A percentile compares a stretch with the other conserved stretches of the same genome.
Evolutionary conservation across 1,284 basidiomycete species (phyloP).

Genomic region (Rhizoctonia solani): DNA sequence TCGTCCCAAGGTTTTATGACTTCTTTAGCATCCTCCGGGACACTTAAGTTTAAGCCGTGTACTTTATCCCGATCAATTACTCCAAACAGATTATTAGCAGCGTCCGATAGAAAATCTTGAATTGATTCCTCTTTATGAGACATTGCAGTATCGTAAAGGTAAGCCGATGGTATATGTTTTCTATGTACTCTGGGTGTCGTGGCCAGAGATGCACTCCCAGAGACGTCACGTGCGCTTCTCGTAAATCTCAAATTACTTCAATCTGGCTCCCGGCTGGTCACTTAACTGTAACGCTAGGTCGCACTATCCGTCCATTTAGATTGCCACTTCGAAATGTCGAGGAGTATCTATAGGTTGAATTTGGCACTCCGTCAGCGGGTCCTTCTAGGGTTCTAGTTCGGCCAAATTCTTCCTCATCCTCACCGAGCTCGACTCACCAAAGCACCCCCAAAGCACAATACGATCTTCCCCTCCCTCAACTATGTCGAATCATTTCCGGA

Average conservation of each 20-base stretch:
- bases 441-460: constrained; percentile 26
- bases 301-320: too few species aligned
- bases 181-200: neutral
- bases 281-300: neutral
- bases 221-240: neutral
- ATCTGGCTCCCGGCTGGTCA: neutral
- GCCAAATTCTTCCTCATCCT: constrained; percentile 17
- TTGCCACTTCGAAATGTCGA: too few species aligned
- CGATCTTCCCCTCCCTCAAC: constrained; percentile 32
- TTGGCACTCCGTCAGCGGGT: too few species aligned
- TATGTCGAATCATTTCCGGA: constrained; percentile 33
- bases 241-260: neutral
- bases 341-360: constrained; percentile 1
- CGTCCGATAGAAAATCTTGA: constrained; percentile 42
- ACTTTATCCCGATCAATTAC: constrained; percentile 76
- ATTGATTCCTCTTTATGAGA: constrained; percentile 16
- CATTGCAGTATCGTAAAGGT: neutral
- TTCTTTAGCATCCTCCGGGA: constrained; percentile 73
- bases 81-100: constrained; percentile 61
- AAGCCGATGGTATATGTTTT: neutral
- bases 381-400: constrained; percentile 9
- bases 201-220: too few species aligned
- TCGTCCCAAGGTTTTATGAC: constrained; percentile 81
- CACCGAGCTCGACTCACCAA: neutral
- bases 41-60: constrained; percentile 72